Conservation (phyloP, 495 filamentous ascomycete species). For the Chaetomium tenue region DNA sequence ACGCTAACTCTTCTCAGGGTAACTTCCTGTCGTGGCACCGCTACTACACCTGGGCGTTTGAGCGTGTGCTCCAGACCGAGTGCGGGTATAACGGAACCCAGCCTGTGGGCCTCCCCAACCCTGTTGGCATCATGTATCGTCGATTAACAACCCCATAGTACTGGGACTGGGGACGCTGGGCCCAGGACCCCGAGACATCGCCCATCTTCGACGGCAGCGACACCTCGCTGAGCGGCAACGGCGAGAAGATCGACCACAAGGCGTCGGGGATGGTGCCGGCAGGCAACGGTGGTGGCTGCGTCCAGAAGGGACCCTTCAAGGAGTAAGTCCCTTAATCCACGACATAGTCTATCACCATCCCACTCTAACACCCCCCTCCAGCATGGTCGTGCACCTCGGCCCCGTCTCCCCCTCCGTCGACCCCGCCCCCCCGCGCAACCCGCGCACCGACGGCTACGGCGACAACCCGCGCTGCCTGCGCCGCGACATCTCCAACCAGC, state of each 20-base stretch:
- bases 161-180: constrained; percentile 63
- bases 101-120: constrained; percentile 25
- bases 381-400: constrained; percentile 54
- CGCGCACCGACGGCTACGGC: constrained; percentile 40
- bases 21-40: constrained; percentile 72
- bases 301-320: constrained; percentile 59
- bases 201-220: constrained; percentile 63
- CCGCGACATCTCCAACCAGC: constrained; percentile 59
- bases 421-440: constrained; percentile 40
- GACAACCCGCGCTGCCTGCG: constrained; percentile 63
- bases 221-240: constrained; percentile 63
- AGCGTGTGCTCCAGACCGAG: constrained; percentile 62
- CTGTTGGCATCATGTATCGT: not conserved
- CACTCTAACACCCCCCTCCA: constrained; percentile 13
- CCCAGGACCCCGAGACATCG: constrained; percentile 53
- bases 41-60: constrained; percentile 62
- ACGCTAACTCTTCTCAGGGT: constrained; percentile 39
- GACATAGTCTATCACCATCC: not conserved
- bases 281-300: constrained; percentile 68
- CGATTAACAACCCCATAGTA: constrained; percentile 37
- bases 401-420: constrained; percentile 42
- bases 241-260: constrained; percentile 42
- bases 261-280: constrained; percentile 38
- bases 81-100: constrained; percentile 62
- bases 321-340: constrained; percentile 27